Base-by-base conservation (phyloP, 1,284 basidiomycete genomes). In the Leccinum subrobustum region DNA sequence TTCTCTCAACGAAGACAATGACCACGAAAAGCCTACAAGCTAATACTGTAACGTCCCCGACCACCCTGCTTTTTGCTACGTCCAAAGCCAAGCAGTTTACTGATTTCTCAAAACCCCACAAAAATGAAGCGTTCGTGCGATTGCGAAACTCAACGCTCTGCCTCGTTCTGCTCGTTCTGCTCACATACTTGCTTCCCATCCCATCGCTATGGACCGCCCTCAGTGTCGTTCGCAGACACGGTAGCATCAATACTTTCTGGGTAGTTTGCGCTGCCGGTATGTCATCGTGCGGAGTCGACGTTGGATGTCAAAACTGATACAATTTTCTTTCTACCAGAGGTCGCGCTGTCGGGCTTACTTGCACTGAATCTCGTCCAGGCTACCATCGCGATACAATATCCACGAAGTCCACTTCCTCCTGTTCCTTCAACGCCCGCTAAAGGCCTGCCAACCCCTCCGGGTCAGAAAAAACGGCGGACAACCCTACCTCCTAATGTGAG, bases 41-140 rank as follows among this genome's bases (percentile, higher is more conserved):
- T 27, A 37, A 37, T 16, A 16, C 60, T 54, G 29, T 35, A 20
- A 18, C 54, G 59, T 70, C 70, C 14, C 68, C 70, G 1, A 60
- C 69, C 2, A 64, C 68, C 8, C 33, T 65, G 0, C 64, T 73
- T 16, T 71, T 71, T 35, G 54, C 71, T 11, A 57, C 71, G 0
- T 60, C 72, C 23, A 64, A 61, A 54, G 61, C 63, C 42, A 68
- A 65, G 47, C 44, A 64, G 1, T 33, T 78, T 14, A 39, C 70
- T 1, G 68, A 78, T 63, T 72, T 75, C 56, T 68, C 85, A 65
- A 87, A 84, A 66, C 85, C 84, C 5, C 70, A 82, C 54, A 81
- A 79, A 60, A 77, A 79, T 44, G 85, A 86, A 65, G 85, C 85
- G 0, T 66, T 82, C 2, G 72, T 83, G 55, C 77, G 85, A 63